Conservation (phyloP, 2,329 filamentous ascomycete genomes). For the Gliomastix tumulicola region DNA sequence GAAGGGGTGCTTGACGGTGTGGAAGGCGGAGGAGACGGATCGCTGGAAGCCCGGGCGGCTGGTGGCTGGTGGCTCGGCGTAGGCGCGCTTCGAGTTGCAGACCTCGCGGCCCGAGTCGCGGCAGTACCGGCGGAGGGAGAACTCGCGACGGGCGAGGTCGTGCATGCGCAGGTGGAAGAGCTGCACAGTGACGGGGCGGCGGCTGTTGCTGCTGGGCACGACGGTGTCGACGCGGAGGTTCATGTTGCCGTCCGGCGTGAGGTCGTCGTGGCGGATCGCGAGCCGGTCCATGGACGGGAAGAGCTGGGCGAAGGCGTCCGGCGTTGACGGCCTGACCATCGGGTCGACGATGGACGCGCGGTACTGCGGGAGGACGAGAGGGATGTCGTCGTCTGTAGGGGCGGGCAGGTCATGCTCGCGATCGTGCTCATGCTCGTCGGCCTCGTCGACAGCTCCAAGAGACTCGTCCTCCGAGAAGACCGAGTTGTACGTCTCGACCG, state of each 20-base stretch:
- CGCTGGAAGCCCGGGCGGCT: slow-evolving; percentile 31
- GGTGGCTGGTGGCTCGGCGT: slow-evolving; percentile 10
- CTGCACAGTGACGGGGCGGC: slow-evolving; percentile 60
- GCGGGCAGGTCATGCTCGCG: slow-evolving; percentile 15
- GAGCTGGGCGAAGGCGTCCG: slow-evolving; percentile 73
- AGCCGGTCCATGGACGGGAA: slow-evolving; percentile 82
- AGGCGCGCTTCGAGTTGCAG: slow-evolving; percentile 73
- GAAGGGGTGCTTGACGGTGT: slow-evolving; percentile 29
- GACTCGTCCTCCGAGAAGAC: slow-evolving; percentile 35
- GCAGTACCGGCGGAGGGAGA: slow-evolving; percentile 86
- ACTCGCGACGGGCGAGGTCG: slow-evolving; percentile 77
- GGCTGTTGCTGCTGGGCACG: slow-evolving; percentile 40
- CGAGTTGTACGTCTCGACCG: slow-evolving; percentile 75
- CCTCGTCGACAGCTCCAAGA: slow-evolving; percentile 8
- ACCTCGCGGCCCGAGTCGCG: slow-evolving; percentile 90
- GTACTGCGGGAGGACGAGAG: slow-evolving; percentile 47
- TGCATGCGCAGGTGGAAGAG: slow-evolving; percentile 96
- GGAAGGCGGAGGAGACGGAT: slow-evolving; percentile 43
- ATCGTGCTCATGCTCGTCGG: slow-evolving; percentile 15
- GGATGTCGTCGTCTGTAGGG: slow-evolving; percentile 28
- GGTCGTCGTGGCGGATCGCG: slow-evolving; percentile 82
- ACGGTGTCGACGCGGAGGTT: slow-evolving; percentile 85
- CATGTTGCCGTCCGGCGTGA: slow-evolving; percentile 90
- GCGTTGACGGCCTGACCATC: slow-evolving; percentile 68
- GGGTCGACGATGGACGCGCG: slow-evolving; percentile 51